phyloP scores from a whole-genome alignment of 2,329 filamentous ascomycete species.

The Thelonectria discophora region DNA sequence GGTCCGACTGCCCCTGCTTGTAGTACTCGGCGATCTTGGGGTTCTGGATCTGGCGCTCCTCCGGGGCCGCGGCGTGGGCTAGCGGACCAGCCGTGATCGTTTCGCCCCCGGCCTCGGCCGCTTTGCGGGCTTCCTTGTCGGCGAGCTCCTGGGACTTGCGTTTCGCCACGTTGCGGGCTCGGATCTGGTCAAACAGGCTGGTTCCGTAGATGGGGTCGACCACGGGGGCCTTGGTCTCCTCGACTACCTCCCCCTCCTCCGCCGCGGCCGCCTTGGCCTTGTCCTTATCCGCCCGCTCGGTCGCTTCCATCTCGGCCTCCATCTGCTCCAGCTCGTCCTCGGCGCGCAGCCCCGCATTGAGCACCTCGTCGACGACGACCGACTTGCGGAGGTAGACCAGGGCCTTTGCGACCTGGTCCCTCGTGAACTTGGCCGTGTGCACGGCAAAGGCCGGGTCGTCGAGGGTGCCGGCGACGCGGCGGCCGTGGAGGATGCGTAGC shows the following conservation, averaged over 20 bases:
- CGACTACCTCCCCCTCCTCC: constrained; percentile 39
- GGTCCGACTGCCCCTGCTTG: constrained; percentile 58
- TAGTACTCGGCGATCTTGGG: constrained; percentile 51
- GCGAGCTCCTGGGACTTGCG: constrained; percentile 57
- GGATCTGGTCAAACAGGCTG: constrained; percentile 65
- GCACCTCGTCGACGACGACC: constrained; percentile 66
- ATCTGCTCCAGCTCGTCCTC: constrained; percentile 68
- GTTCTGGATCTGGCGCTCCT: constrained; percentile 51
- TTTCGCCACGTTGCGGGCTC: constrained; percentile 61
- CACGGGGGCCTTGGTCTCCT: constrained; percentile 30
- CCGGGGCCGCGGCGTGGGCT: constrained; percentile 49
- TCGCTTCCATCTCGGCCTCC: constrained; percentile 51
- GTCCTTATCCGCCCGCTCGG: constrained; percentile 31
- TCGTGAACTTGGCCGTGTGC: constrained; percentile 57
- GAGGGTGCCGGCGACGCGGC: constrained; percentile 70
- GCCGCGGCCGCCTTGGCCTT: constrained; percentile 36
- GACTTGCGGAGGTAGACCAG: constrained; percentile 64
- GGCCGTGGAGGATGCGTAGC: constrained; percentile 68
- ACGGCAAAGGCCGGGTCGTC: constrained; percentile 63
- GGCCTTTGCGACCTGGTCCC: constrained; percentile 54
- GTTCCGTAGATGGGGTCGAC: constrained; percentile 65
- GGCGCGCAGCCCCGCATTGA: constrained; percentile 68
- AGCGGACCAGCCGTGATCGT: constrained; percentile 51
- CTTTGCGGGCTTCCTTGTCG: constrained; percentile 53
- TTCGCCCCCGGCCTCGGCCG: constrained; percentile 53